Evolutionary conservation across 805 yeast genomes (phyloP), one percentile per base, ranked within the genome.

Genomic region (Kodamaea leandrae): DNA sequence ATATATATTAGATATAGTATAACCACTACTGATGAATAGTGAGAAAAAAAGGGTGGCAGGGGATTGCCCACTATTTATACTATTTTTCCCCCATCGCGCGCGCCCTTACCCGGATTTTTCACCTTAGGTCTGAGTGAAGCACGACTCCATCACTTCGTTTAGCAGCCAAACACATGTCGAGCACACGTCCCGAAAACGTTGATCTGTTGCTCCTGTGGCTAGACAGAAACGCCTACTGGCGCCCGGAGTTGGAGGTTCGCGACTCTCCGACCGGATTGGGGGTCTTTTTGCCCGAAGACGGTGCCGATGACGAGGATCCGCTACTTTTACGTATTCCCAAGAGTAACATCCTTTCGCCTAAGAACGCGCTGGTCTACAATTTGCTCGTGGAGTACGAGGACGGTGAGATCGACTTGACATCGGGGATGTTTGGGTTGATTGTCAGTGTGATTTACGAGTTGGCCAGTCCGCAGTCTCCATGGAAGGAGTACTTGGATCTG

Each of bases 1-100:
- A 78, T 79, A 80, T 74, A 70, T 71, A 73, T 77, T 63, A 67
- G 79, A 74, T 77, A 76, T 80, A 80, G 86, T 78, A 80, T 79
- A 80, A 79, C 86, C 86, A 78, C 86, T 80, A 80, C 86, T 78
- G 83, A 80, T 80, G 86, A 71, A 75, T 50, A 52, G 44, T 50
- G 55, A 55, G 56, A 52, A 47, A 63, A 52, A 54, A 57, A 60
- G 63, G 63, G 52, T 54, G 55, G 42, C 39, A 61, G 66, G 58
- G 55, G 47, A 41, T 16, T 33, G 36, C 45, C 44, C 17, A 26
- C n/a, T 48, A 50, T 67, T 56, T 66, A 66, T 64, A 64, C 45
- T 44, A 12, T 35, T 35, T 23, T 27, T 10, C 17, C 13, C 18
- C 32, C 28, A 25, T 25, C 28, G 28, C 28, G 28, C 28, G n/a